phyloP scores from a whole-genome alignment of 192 early-diverging fungal species.

The Podochytrium sp. region DNA sequence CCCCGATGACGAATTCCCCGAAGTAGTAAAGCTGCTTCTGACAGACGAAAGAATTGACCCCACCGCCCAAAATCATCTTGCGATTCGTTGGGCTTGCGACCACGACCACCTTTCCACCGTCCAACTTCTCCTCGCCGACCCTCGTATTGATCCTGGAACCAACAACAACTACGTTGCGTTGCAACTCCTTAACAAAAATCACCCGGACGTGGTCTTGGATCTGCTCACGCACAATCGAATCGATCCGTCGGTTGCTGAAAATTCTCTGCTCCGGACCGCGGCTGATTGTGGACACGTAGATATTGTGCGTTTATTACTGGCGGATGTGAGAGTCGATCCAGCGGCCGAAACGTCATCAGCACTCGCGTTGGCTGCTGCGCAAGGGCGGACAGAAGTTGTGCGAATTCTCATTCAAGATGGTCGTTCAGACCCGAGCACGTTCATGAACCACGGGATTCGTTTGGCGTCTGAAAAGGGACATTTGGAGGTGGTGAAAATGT shows the following conservation, averaged over 20 bases:
- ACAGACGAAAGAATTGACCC: constrained; percentile 12
- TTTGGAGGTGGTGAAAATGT: not conserved
- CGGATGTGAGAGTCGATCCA: not conserved
- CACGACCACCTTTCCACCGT: constrained; percentile 8
- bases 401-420: not conserved
- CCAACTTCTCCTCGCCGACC: not conserved
- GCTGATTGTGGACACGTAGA: not conserved
- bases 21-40: constrained; percentile 29
- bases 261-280: not conserved
- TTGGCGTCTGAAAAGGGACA: not conserved
- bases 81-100: constrained; percentile 21
- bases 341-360: not conserved
- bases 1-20: constrained; percentile 2
- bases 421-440: not conserved
- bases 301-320: not conserved
- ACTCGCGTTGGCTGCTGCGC: not conserved
- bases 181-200: not conserved
- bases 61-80: constrained; percentile 11
- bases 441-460: not conserved
- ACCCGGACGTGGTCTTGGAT: not conserved
- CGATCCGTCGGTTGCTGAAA: not conserved
- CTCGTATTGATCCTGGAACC: not conserved
- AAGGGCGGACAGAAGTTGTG: not conserved
- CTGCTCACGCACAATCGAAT: not conserved
- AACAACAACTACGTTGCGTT: not conserved